These are phyloP conservation scores for Abrus pulchellus DNA, from an alignment of 306 rosid genomes.

Conservation along the genomic window DNA sequence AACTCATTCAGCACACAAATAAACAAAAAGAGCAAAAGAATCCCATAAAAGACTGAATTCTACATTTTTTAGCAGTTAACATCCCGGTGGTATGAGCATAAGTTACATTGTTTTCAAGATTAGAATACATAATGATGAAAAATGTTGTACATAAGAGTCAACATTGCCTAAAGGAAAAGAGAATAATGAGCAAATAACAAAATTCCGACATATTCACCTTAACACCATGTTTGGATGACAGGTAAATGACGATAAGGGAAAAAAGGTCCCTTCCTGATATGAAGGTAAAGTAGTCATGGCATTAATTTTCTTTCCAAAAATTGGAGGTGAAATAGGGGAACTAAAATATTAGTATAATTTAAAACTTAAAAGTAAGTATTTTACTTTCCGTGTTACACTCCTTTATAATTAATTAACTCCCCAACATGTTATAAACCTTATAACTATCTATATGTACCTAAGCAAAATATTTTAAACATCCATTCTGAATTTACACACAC, in stretches of 20 bases:
- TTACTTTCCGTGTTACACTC: not conserved
- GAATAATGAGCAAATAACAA: constrained; percentile 7
- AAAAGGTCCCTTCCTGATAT: not conserved
- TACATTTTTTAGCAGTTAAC: not conserved
- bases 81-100: constrained; percentile 20
- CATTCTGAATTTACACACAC: not conserved
- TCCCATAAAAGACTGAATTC: constrained; percentile 17
- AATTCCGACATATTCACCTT: constrained; percentile 31
- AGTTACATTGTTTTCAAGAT: constrained; percentile 15
- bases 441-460: constrained; percentile 12
- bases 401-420: not conserved
- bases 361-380: constrained; percentile 7
- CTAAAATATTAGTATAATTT: not conserved
- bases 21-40: constrained; percentile 2
- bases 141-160: not conserved
- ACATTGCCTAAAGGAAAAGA: not conserved
- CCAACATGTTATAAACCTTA: not conserved
- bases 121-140: not conserved
- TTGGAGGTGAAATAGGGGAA: not conserved
- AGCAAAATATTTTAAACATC: not conserved
- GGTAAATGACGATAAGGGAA: not conserved
- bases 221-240: not conserved
- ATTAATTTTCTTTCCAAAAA: not conserved
- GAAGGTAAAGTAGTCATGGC: not conserved
- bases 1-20: constrained; percentile 1